Conservation (phyloP, 768 basidiomycete genomes). For the Russula brevipes region DNA sequence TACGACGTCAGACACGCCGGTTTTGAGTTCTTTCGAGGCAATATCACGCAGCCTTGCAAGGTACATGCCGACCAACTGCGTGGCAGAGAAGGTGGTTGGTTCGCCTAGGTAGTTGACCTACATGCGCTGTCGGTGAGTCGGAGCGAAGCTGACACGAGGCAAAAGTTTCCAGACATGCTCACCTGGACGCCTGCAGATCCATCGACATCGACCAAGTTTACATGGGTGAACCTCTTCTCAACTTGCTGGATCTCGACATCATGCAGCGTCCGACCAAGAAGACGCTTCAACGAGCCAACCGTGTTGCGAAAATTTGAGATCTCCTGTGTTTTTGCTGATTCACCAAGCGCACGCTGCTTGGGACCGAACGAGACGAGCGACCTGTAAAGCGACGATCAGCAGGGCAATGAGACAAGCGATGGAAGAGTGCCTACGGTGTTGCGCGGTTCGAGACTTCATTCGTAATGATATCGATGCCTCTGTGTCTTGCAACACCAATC, state of each 20-base stretch:
- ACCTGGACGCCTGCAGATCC: slow-evolving; percentile 87
- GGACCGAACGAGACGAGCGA: slow-evolving; percentile 93
- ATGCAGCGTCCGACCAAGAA: slow-evolving; percentile 72
- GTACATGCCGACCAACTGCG: slow-evolving; percentile 90
- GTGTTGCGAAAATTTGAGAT: slow-evolving; percentile 99
- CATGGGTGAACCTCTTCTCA: slow-evolving; percentile 91
- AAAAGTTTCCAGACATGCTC: slow-evolving; percentile 29
- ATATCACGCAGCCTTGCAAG: slow-evolving; percentile 88
- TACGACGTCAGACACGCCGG: slow-evolving; percentile 82
- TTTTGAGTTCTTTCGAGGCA: slow-evolving; percentile 79
- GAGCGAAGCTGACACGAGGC: slow-evolving; percentile 14
- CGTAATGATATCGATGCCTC: slow-evolving; percentile 97
- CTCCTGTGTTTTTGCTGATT: slow-evolving; percentile 95
- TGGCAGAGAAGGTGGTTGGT: slow-evolving; percentile 69
- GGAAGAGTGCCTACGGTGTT: slow-evolving; percentile 68
- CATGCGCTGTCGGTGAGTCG: slow-evolving; percentile 16
- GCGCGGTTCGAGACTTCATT: slow-evolving; percentile 98
- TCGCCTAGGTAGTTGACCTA: slow-evolving; percentile 91
- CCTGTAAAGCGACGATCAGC: slow-evolving; percentile 37
- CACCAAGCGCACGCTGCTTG: slow-evolving; percentile 88
- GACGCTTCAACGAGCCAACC: slow-evolving; percentile 84
- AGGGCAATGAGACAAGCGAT: not conserved
- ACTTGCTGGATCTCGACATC: slow-evolving; percentile 79
- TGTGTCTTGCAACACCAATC: slow-evolving; percentile 94
- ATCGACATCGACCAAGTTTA: slow-evolving; percentile 75